Percentiles rank a stretch among this genome's conserved stretches.
These are phyloP conservation scores for Xylaria bambusicola DNA, from an alignment of 495 filamentous ascomycete genomes.

Conservation along the genomic window DNA sequence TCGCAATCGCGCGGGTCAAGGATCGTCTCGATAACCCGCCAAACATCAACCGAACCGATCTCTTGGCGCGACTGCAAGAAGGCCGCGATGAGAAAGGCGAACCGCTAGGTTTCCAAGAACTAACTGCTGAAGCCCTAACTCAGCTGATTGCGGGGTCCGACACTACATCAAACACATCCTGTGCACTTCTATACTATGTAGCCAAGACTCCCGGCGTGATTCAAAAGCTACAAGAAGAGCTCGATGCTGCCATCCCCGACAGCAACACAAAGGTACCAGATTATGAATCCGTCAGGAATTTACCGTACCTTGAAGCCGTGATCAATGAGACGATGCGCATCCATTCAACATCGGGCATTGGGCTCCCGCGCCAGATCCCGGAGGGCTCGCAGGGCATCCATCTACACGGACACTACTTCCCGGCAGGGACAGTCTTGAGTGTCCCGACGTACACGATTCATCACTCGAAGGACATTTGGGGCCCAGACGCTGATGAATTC, in stretches of 20 bases:
- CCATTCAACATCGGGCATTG: constrained; percentile 86
- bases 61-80: constrained; percentile 83
- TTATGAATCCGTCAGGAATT: constrained; percentile 70
- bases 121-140: constrained; percentile 86
- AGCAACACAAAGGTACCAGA: constrained; percentile 58
- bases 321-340: constrained; percentile 90
- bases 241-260: constrained; percentile 68
- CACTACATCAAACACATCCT: constrained; percentile 87
- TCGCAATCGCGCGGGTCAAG: constrained; percentile 79
- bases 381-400: constrained; percentile 49
- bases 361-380: constrained; percentile 81
- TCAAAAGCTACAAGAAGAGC: constrained; percentile 66
- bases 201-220: constrained; percentile 71
- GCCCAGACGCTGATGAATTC: constrained; percentile 75
- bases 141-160: constrained; percentile 90
- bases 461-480: constrained; percentile 82
- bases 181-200: constrained; percentile 79
- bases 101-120: constrained; percentile 71
- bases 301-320: constrained; percentile 75
- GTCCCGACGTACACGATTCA: constrained; percentile 90
- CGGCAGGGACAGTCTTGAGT: constrained; percentile 72
- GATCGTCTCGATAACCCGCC: constrained; percentile 69
- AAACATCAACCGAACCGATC: constrained; percentile 64
- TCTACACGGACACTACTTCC: constrained; percentile 63
- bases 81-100: constrained; percentile 79